Percentiles rank a stretch among this genome's conserved stretches.
Conservation (phyloP, 805 yeast genomes). For the Yamadazyma insecticola region DNA sequence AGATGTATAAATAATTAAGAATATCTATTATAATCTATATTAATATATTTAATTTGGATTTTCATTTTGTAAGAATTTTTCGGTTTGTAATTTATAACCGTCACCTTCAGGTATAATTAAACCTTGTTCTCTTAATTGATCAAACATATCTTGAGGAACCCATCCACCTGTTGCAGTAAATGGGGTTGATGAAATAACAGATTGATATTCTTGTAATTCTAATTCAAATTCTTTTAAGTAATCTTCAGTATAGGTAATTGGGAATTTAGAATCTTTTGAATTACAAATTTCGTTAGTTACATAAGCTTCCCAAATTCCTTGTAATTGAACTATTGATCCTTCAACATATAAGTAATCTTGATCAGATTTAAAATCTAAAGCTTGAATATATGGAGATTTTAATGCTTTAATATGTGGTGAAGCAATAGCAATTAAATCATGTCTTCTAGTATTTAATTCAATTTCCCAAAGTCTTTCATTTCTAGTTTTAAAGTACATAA, state of each 20-base stretch:
- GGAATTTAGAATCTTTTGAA: slow-evolving; percentile 41
- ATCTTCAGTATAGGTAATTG: slow-evolving; percentile 55
- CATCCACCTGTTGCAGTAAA: slow-evolving; percentile 91
- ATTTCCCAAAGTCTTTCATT: slow-evolving; percentile 88
- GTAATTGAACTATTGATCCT: slow-evolving; percentile 60
- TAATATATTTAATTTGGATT: neutral
- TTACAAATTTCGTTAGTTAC: slow-evolving; percentile 54
- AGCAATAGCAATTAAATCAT: slow-evolving; percentile 71
- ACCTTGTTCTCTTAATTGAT: slow-evolving; percentile 61
- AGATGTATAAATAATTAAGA: neutral
- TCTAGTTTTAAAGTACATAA: slow-evolving; percentile 85
- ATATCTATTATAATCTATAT: neutral
- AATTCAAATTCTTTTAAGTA: slow-evolving; percentile 55
- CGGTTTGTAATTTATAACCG: slow-evolving; percentile 36
- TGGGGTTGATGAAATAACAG: slow-evolving; percentile 64
- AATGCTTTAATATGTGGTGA: slow-evolving; percentile 77
- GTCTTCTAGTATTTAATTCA: slow-evolving; percentile 59
- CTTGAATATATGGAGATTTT: slow-evolving; percentile 59
- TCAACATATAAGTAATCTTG: slow-evolving; percentile 62
- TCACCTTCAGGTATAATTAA: slow-evolving; percentile 54
- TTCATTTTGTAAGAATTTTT: slow-evolving; percentile 14
- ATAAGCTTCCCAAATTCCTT: slow-evolving; percentile 65
- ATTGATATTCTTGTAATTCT: slow-evolving; percentile 63
- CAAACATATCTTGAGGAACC: slow-evolving; percentile 93
- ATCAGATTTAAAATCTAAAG: slow-evolving; percentile 53